Percentiles rank a stretch among this genome's conserved stretches.
These are phyloP conservation scores for Cercospora sesami DNA, from an alignment of 2,329 filamentous ascomycete genomes.

Conservation along the genomic window DNA sequence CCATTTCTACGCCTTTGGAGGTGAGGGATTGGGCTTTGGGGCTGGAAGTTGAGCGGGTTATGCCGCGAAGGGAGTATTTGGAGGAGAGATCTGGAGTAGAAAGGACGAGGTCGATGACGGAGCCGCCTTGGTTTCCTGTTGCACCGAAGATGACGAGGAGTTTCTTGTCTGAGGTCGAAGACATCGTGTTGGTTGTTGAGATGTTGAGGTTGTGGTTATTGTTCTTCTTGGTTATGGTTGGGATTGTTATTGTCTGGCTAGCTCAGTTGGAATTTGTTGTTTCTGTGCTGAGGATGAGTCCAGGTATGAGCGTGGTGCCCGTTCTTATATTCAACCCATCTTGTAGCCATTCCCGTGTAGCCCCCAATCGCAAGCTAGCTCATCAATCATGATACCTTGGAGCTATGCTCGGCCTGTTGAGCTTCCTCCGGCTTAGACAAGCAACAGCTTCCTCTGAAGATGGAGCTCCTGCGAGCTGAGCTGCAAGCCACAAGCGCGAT, in stretches of 20 bases:
- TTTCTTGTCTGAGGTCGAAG: slow-evolving; percentile 37
- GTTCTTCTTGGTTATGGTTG: background rate
- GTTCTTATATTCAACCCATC: background rate
- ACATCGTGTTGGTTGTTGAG: slow-evolving; percentile 18
- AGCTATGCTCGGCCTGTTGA: background rate
- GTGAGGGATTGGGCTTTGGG: slow-evolving; percentile 49
- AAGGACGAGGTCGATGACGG: slow-evolving; percentile 51
- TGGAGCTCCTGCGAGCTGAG: background rate
- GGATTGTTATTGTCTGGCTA: background rate
- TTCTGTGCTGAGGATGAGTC: background rate
- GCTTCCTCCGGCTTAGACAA: slow-evolving; percentile 11
- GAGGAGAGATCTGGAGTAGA: slow-evolving; percentile 47
- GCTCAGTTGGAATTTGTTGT: background rate
- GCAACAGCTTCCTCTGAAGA: background rate
- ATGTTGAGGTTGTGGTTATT: background rate
- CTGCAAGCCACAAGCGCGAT: slow-evolving; percentile 5
- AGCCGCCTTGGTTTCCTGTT: slow-evolving; percentile 62
- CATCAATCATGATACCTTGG: background rate
- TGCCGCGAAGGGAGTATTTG: slow-evolving; percentile 55
- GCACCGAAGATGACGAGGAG: slow-evolving; percentile 60
- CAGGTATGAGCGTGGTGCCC: background rate
- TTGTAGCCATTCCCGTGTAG: background rate
- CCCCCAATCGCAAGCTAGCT: background rate
- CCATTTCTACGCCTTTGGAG: slow-evolving; percentile 53
- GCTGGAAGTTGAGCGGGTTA: slow-evolving; percentile 54